Percentiles rank a stretch among this genome's conserved stretches.
These are phyloP conservation scores for Cephaloascus albidus DNA, from an alignment of 805 yeast genomes.

Conservation along the genomic window DNA sequence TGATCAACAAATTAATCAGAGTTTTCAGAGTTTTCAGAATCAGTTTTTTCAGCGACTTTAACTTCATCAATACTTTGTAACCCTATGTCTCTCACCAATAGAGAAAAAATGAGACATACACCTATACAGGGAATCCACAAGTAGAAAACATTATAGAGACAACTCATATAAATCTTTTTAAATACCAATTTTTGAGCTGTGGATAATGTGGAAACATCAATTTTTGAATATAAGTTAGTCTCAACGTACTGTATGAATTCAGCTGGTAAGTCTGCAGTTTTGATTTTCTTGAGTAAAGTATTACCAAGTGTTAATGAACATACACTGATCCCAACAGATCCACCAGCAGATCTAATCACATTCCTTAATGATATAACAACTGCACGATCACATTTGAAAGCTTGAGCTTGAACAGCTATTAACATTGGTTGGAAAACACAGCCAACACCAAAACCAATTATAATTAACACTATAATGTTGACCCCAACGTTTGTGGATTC, in stretches of 20 bases:
- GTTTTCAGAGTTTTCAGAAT: not conserved
- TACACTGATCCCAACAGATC: constrained; percentile 29
- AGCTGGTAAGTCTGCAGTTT: not conserved
- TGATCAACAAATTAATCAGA: too few relatives aligned
- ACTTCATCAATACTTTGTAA: constrained; percentile 25
- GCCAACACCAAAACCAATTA: constrained; percentile 15
- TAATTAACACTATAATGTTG: constrained; percentile 18
- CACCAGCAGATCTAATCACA: constrained; percentile 32
- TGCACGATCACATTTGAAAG: constrained; percentile 27
- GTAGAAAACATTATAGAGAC: constrained; percentile 23
- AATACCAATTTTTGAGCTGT: constrained; percentile 13
- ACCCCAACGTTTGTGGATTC: constrained; percentile 21
- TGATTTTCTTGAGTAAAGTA: constrained; percentile 16
- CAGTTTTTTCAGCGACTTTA: constrained; percentile 1
- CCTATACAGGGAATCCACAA: constrained; percentile 24
- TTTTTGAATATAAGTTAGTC: constrained; percentile 14
- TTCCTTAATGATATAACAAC: constrained; percentile 31
- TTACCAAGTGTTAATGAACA: constrained; percentile 28
- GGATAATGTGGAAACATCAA: constrained; percentile 12
- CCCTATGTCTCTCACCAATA: constrained; percentile 24
- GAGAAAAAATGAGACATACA: constrained; percentile 18
- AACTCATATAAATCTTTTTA: constrained; percentile 18
- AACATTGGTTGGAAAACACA: constrained; percentile 29
- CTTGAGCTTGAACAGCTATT: constrained; percentile 31
- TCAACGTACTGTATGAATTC: constrained; percentile 9